These are phyloP conservation scores for Polymyxa betae DNA, from an alignment of 208 protist species.

Conservation along the genomic window DNA sequence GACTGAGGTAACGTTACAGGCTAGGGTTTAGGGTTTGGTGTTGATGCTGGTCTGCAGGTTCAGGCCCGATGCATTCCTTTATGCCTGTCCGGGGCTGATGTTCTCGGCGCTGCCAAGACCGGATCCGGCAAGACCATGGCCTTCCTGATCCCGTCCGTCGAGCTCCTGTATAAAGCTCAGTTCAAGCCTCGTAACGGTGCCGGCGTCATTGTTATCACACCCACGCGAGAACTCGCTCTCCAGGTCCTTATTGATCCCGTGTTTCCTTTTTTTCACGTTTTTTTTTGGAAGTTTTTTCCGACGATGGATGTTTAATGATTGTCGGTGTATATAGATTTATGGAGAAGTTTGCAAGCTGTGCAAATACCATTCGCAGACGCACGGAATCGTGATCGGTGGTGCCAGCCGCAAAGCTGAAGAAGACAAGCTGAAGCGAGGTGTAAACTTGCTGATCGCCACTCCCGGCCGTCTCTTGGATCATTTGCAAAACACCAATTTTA, in stretches of 20 bases:
- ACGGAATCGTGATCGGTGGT: slow-evolving; percentile 83
- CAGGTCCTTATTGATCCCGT: slow-evolving; percentile 98
- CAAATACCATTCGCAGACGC: slow-evolving; percentile 81
- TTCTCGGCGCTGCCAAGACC: slow-evolving; percentile 61
- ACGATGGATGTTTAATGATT: no score
- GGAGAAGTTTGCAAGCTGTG: slow-evolving; percentile 85
- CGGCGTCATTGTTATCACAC: slow-evolving; percentile 92
- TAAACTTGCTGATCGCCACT: slow-evolving; percentile 83
- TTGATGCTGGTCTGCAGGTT: no score
- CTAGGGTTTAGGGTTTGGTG: no score
- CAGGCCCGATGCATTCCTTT: slow-evolving; percentile 55
- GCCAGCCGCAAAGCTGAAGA: slow-evolving; percentile 77
- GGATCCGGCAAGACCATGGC: slow-evolving; percentile 86
- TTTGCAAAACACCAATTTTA: slow-evolving; percentile 93
- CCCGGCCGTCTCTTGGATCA: slow-evolving; percentile 96
- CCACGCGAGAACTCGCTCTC: slow-evolving; percentile 96
- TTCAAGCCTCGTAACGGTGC: slow-evolving; percentile 90
- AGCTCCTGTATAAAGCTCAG: slow-evolving; percentile 87
- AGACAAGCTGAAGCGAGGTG: slow-evolving; percentile 77
- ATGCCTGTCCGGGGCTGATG: slow-evolving; percentile 2
- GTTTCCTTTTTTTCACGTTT: slow-evolving; percentile 51
- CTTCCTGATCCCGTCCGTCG: slow-evolving; percentile 97
- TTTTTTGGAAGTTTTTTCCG: no score
- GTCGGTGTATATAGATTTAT: no score
- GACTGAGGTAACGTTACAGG: no score